Percentiles rank a stretch among this genome's conserved stretches.
phyloP scores from a whole-genome alignment of 2,329 filamentous ascomycete genomes.

The Fusarium nygamai region DNA sequence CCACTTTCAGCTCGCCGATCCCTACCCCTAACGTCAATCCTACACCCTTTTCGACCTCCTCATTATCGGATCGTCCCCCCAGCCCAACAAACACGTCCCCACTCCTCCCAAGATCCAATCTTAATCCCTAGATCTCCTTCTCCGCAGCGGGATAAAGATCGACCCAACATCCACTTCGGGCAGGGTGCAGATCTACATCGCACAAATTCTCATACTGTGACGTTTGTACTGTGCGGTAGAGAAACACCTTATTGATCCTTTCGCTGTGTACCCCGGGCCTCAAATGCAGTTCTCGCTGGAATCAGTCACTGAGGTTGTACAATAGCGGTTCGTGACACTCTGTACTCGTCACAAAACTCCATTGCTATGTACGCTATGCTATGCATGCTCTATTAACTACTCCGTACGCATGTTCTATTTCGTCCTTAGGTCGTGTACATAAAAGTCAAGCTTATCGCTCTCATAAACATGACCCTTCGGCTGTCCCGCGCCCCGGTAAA shows the following conservation, averaged over 20 bases:
- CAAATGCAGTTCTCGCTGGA: not conserved
- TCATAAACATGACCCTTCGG: slow-evolving; percentile 77
- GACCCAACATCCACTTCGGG: not conserved
- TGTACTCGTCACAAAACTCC: slow-evolving; percentile 25
- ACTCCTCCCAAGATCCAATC: slow-evolving; percentile 17
- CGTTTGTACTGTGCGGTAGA: not conserved
- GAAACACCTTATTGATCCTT: not conserved
- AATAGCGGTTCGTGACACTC: not conserved
- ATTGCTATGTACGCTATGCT: slow-evolving; percentile 37
- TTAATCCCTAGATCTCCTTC: not conserved
- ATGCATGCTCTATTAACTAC: slow-evolving; percentile 27
- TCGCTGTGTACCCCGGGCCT: not conserved
- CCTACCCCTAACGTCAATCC: slow-evolving; percentile 9
- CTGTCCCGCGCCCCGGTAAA: slow-evolving; percentile 79
- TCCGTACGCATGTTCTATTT: slow-evolving; percentile 29
- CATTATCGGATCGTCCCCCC: not conserved
- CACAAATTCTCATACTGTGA: not conserved
- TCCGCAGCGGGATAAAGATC: slow-evolving; percentile 17
- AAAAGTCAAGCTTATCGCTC: slow-evolving; percentile 70
- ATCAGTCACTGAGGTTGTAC: not conserved
- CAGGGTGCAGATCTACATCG: not conserved
- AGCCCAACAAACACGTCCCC: not conserved
- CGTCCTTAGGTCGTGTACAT: slow-evolving; percentile 63
- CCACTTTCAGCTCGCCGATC: slow-evolving; percentile 23
- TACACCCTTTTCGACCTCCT: slow-evolving; percentile 9